Evolutionary conservation across 768 basidiomycete species (phyloP), one percentile per base, ranked within the genome.

Genomic region (Panus rudis): DNA sequence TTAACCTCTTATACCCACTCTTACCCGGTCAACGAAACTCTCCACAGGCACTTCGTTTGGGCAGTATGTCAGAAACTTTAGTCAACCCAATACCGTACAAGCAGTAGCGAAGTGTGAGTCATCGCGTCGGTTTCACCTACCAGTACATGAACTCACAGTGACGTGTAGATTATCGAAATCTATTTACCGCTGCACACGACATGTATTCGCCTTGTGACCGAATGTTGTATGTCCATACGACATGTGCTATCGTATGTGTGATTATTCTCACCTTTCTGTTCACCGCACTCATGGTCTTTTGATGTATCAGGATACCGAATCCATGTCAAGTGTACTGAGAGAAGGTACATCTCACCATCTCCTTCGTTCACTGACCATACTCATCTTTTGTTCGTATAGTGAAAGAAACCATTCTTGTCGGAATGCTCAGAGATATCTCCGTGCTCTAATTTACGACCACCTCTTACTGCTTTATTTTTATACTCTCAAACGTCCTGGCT

Each of bases 241-340:
- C 76, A 8, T 78, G 75, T 45, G 79, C 78, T 3, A 75, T 76
- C 33, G 77, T 77, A 52, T 60, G 74, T 66, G 19, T 8, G 10
- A 39, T 30, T 25, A 26, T 45, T 23, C 33, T 50, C 37, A 19
- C 21, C 22, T 37, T 23, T 40, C 33, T 25, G 11, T 24, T 32
- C 38, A 25, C 35, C 47, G 35, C 46, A 6, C 31, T 27, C 14
- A 26, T 25, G 4, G 10, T 26, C 17, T n/a, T n/a, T n/a, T n/a
- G n/a, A n/a, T n/a, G n/a, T n/a, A 8, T 6, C 40, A 49, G 48
- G 48, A 49, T 33, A 46, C 48, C 34, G 37, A 37, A 16, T 43
- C 47, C 4, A 48, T 48, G 47, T 38, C 47, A 6, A 39, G 37
- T 6, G 11, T 17, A 37, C 16, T 37, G 7, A 37, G 21, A 37